Conservation (phyloP, 495 filamentous ascomycete genomes). For the Neurospora discreta region DNA sequence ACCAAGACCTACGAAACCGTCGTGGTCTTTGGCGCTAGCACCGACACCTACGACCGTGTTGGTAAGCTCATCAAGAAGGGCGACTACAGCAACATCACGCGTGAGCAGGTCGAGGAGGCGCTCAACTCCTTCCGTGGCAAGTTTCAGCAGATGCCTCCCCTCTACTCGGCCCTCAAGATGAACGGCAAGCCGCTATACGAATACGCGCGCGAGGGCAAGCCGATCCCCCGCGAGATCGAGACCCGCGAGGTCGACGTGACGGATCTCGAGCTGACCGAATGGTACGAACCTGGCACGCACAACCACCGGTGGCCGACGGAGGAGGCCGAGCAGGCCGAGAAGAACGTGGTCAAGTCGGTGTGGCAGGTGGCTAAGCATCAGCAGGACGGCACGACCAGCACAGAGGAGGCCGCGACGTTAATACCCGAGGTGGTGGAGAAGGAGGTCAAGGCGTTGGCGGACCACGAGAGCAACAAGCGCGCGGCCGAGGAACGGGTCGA, state of each 20-base stretch:
- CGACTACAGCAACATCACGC: conserved; percentile 67
- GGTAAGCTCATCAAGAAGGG: conserved; percentile 71
- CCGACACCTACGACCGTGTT: conserved; percentile 78
- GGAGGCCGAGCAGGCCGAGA: conserved; percentile 51
- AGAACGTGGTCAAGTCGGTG: conserved; percentile 61
- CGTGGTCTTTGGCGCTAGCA: conserved; percentile 82
- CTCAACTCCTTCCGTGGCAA: conserved; percentile 69
- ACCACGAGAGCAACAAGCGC: conserved; percentile 35
- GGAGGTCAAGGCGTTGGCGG: conserved; percentile 31
- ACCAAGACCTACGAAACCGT: conserved; percentile 88
- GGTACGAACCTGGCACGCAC: conserved; percentile 76
- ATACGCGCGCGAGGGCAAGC: conserved; percentile 82
- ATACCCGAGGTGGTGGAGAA: conserved; percentile 36
- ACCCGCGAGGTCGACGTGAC: conserved; percentile 64
- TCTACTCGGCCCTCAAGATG: conserved; percentile 84
- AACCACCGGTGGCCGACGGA: conserved; percentile 59
- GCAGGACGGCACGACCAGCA: conserved; percentile 13
- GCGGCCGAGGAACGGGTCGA: conserved; percentile 36
- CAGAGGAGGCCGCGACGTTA: conserved; percentile 19
- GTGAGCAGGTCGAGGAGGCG: conserved; percentile 63
- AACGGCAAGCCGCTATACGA: conserved; percentile 90
- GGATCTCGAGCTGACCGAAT: conserved; percentile 71
- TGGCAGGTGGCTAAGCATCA: conserved; percentile 40
- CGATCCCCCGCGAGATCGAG: conserved; percentile 73
- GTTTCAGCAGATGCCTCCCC: conserved; percentile 82